Percentiles rank a stretch among this genome's conserved stretches.
These are phyloP conservation scores for Amaranthus palmeri DNA, from an alignment of 148 eudicot genomes.

Conservation along the genomic window DNA sequence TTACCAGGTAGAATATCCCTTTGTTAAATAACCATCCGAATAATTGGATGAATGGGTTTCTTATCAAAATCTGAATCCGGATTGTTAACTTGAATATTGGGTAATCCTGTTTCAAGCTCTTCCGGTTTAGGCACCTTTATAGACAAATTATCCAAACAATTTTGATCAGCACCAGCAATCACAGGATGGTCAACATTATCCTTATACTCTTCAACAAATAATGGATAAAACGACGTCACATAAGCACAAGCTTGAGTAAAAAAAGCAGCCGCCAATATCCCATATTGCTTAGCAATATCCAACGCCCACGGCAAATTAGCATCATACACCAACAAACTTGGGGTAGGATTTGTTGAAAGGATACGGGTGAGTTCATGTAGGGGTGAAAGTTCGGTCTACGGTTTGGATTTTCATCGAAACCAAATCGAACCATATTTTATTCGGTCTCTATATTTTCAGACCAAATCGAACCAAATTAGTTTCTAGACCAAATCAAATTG, in stretches of 20 bases:
- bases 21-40: neutral
- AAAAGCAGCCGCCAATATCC: constrained; percentile 14
- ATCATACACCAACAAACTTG: constrained; percentile 14
- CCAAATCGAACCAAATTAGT: no score
- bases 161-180: neutral
- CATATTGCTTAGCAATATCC: constrained; percentile 8
- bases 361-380: neutral
- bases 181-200: constrained; percentile 2
- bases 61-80: neutral
- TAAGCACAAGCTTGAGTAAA: constrained; percentile 15
- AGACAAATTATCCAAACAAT: neutral
- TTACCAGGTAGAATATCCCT: no score
- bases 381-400: no score
- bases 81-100: neutral
- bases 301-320: constrained; percentile 19
- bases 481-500: no score
- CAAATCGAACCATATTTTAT: no score
- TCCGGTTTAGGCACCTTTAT: neutral
- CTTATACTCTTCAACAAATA: constrained; percentile 10
- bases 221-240: constrained; percentile 2
- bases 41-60: neutral
- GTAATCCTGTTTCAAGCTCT: neutral
- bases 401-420: no score
- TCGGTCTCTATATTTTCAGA: no score
- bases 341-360: neutral